Percentiles rank a stretch among this genome's conserved stretches.
phyloP scores from a whole-genome alignment of 2,329 filamentous ascomycete species.

The Cadophora gregata region DNA sequence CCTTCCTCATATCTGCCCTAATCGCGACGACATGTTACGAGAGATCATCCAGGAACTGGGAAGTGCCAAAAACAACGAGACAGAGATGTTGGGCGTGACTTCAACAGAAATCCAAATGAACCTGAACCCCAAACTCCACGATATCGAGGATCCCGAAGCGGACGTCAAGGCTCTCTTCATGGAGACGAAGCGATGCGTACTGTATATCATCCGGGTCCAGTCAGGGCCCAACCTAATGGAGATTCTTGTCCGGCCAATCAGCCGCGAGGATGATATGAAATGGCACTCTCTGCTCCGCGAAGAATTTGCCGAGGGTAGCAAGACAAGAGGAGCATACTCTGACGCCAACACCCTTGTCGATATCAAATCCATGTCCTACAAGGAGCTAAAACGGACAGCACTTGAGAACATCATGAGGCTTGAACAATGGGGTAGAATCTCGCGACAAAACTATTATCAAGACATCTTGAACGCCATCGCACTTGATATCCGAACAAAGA shows the following conservation, averaged over 20 bases:
- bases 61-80: slow-evolving; percentile 95
- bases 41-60: slow-evolving; percentile 94
- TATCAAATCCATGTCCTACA: slow-evolving; percentile 86
- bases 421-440: slow-evolving; percentile 86
- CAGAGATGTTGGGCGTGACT: slow-evolving; percentile 85
- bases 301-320: slow-evolving; percentile 73
- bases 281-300: slow-evolving; percentile 84
- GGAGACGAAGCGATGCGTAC: slow-evolving; percentile 95
- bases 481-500: slow-evolving; percentile 96
- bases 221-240: slow-evolving; percentile 91
- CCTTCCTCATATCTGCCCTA: slow-evolving; percentile 76
- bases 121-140: slow-evolving; percentile 85
- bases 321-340: slow-evolving; percentile 85
- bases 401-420: slow-evolving; percentile 92
- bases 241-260: slow-evolving; percentile 90
- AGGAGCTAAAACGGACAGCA: slow-evolving; percentile 89
- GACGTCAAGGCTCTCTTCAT: slow-evolving; percentile 93
- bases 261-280: slow-evolving; percentile 83
- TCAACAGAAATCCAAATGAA: slow-evolving; percentile 87
- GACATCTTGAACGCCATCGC: slow-evolving; percentile 98
- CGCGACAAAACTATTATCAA: slow-evolving; percentile 88
- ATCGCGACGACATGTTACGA: slow-evolving; percentile 83
- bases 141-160: slow-evolving; percentile 90
- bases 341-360: slow-evolving; percentile 84
- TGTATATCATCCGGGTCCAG: slow-evolving; percentile 98